phyloP scores from a whole-genome alignment of 768 basidiomycete species.

The Amanita polypyramis region DNA sequence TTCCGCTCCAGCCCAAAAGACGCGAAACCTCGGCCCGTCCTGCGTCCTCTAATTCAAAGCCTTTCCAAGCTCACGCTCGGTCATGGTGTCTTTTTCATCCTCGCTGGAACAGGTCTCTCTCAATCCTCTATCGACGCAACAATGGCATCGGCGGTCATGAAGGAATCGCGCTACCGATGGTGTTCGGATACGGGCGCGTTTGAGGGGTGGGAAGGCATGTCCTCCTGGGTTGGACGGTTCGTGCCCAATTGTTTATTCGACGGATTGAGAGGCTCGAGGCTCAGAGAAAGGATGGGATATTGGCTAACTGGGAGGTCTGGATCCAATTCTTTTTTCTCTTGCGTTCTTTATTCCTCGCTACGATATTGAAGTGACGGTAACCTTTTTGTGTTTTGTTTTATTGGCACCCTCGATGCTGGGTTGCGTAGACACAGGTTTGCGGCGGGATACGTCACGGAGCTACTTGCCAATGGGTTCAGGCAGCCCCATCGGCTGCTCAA shows the following conservation, averaged over 20 bases:
- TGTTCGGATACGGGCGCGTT: conserved; percentile 36
- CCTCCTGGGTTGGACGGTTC: conserved; percentile 26
- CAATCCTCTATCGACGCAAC: conserved; percentile 34
- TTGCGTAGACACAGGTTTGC: conserved; percentile 32
- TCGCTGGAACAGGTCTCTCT: conserved; percentile 35
- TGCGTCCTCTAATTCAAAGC: conserved; percentile 31
- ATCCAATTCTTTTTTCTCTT: neutral
- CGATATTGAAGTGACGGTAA: neutral
- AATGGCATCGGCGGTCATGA: conserved; percentile 37
- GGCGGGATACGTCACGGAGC: conserved; percentile 30
- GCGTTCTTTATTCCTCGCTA: neutral
- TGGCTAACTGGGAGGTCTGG: conserved; percentile 35
- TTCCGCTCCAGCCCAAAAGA: conserved; percentile 25
- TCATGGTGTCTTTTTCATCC: conserved; percentile 31
- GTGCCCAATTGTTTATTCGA: conserved; percentile 21
- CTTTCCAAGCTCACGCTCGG: conserved; percentile 29
- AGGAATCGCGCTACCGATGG: conserved; percentile 33
- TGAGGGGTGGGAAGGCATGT: conserved; percentile 21
- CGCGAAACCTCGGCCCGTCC: conserved; percentile 24
- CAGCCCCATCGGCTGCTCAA: conserved; percentile 30
- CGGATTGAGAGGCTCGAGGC: conserved; percentile 18
- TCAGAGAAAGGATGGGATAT: conserved; percentile 30
- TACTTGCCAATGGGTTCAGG: conserved; percentile 27
- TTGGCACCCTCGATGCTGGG: neutral
- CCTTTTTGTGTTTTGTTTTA: neutral